phyloP scores from a whole-genome alignment of 1,284 basidiomycete genomes.

The Paramarasmius palmivorus region DNA sequence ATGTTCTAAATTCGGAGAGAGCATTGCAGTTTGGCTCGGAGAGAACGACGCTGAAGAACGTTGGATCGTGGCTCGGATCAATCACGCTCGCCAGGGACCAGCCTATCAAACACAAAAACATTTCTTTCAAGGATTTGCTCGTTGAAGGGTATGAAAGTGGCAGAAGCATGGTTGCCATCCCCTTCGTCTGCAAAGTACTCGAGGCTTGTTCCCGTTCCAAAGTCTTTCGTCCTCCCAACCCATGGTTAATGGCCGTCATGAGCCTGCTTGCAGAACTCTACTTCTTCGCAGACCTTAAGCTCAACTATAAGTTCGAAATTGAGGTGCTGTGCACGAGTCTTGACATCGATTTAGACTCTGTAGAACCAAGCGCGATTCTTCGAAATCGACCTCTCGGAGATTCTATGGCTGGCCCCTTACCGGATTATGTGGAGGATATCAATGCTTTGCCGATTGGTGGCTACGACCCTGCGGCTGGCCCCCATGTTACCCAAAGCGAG shows the following conservation, averaged over 20 bases:
- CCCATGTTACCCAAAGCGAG: conserved; percentile 31
- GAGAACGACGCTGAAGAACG: conserved; percentile 88
- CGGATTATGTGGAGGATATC: conserved; percentile 73
- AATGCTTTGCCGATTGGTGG: conserved; percentile 70
- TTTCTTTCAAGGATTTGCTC: conserved; percentile 96
- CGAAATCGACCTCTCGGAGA: conserved; percentile 66
- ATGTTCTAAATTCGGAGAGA: conserved; percentile 90
- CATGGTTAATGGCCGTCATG: conserved; percentile 97
- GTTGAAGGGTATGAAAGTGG: conserved; percentile 95
- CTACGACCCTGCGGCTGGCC: conserved; percentile 47
- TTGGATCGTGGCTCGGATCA: conserved; percentile 93
- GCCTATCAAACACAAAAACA: conserved; percentile 91
- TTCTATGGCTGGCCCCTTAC: conserved; percentile 50
- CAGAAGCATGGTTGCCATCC: conserved; percentile 92
- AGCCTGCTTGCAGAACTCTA: conserved; percentile 94
- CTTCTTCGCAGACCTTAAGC: conserved; percentile 93
- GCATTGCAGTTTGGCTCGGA: conserved; percentile 86
- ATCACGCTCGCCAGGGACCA: conserved; percentile 91
- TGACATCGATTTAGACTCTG: conserved; percentile 83
- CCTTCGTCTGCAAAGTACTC: conserved; percentile 97
- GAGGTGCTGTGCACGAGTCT: conserved; percentile 95
- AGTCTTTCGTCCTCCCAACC: conserved; percentile 96
- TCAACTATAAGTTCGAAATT: conserved; percentile 99
- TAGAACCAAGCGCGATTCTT: conserved; percentile 86
- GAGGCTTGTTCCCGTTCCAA: conserved; percentile 88